Conservation (phyloP, 495 filamentous ascomycete species). For the Penicillium ochrochloron region DNA sequence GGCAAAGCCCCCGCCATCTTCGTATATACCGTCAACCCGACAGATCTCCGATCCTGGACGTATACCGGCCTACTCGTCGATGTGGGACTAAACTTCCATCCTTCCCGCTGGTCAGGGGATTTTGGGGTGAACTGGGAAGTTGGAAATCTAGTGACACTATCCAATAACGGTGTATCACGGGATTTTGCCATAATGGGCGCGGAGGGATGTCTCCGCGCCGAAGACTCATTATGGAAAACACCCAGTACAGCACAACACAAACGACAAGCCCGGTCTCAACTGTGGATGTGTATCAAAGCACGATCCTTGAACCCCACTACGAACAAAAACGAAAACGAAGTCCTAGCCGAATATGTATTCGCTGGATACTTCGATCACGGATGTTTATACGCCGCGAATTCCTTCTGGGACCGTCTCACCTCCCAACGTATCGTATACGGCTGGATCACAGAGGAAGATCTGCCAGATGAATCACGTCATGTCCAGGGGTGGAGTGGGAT, state of each 20-base stretch:
- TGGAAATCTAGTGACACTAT: slow-evolving; percentile 53
- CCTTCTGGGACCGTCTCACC: slow-evolving; percentile 43
- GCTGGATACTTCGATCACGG: slow-evolving; percentile 45
- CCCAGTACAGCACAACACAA: slow-evolving; percentile 22
- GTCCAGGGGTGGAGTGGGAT: slow-evolving; percentile 47
- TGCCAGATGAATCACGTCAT: slow-evolving; percentile 40
- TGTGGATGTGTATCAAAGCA: slow-evolving; percentile 41
- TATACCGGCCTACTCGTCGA: slow-evolving; percentile 55
- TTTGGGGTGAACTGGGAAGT: slow-evolving; percentile 64
- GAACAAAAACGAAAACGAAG: slow-evolving; percentile 4
- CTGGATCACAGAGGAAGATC: slow-evolving; percentile 47
- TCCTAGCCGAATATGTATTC: slow-evolving; percentile 34
- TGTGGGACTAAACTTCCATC: slow-evolving; percentile 47
- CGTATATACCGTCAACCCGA: slow-evolving; percentile 53
- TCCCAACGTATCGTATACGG: slow-evolving; percentile 38
- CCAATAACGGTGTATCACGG: slow-evolving; percentile 37
- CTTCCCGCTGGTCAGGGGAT: slow-evolving; percentile 53
- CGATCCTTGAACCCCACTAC: background rate
- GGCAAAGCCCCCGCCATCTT: slow-evolving; percentile 53
- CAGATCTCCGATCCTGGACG: slow-evolving; percentile 53
- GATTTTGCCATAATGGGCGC: slow-evolving; percentile 56
- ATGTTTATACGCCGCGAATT: slow-evolving; percentile 44
- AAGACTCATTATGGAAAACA: slow-evolving; percentile 2
- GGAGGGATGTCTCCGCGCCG: slow-evolving; percentile 44
- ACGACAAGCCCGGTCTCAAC: slow-evolving; percentile 35